These are phyloP conservation scores for Saururus chinensis DNA, from an alignment of 164 flowering plant genomes.

Conservation along the genomic window DNA sequence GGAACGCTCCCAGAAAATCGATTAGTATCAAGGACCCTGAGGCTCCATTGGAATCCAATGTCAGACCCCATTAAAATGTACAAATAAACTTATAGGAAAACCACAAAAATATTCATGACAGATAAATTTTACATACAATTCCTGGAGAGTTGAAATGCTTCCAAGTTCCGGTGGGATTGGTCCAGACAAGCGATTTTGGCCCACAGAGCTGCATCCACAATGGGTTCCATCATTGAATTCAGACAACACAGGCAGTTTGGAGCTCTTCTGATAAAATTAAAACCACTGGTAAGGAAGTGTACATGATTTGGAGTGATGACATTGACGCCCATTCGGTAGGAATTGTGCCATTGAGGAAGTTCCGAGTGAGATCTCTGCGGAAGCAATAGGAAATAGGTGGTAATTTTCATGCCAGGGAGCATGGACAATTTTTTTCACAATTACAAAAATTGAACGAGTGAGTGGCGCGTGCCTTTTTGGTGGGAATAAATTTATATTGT, in stretches of 20 bases:
- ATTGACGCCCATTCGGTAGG: conserved; percentile 55
- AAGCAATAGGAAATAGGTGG: neutral
- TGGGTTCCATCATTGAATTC: neutral
- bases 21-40: conserved; percentile 26
- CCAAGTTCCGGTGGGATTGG: conserved; percentile 13
- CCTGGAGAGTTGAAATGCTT: conserved; percentile 29
- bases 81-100: too few relatives aligned
- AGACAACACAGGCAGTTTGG: neutral
- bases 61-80: neutral
- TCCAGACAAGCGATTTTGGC: conserved; percentile 22
- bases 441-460: too few relatives aligned
- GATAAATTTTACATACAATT: conserved; percentile 19
- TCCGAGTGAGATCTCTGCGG: conserved; percentile 55
- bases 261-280: neutral
- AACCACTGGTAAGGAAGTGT: neutral
- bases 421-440: too few relatives aligned
- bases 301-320: conserved; percentile 15
- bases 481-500: too few relatives aligned
- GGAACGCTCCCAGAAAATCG: conserved; percentile 22
- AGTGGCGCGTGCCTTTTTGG: too few relatives aligned
- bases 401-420: neutral
- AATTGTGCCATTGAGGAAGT: conserved; percentile 57
- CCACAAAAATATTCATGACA: neutral
- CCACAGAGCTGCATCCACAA: conserved; percentile 37
- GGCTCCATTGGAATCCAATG: too few relatives aligned